Base-by-base conservation (phyloP, 176 grass and related monocot species). In the Alloteropsis semialata region DNA sequence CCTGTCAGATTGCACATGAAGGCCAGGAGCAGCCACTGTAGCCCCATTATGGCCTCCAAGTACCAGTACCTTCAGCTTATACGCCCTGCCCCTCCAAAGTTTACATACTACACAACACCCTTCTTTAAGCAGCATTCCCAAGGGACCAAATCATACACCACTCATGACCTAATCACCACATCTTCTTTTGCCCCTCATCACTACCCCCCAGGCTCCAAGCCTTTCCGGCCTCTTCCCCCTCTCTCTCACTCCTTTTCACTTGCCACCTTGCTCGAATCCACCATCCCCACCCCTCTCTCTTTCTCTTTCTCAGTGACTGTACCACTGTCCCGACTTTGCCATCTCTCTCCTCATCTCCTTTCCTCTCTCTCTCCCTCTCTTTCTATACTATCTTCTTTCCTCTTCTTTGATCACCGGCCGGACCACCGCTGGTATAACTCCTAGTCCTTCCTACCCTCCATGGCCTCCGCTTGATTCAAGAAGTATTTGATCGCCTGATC, bases 101-200 rank as follows among this genome's bases (percentile, higher is more conserved):
- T 86, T 69, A 60, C 54, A 64, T 42, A 82, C 43, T 46, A 16
- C 2, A 57, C 22, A 22, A 3, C 17, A 11, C 32, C 24, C 78
- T 46, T 72, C 58, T 84, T 79, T 80, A 86, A 79, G 84, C 88
- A 76, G 67, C 88, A 90, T 83, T 90, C 88, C 88, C 88, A 87
- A 77, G 68, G 80, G 80, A 85, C 79, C 79, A 93, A 91, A 97
- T 97, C 90, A 97, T 94, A 91, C 87, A 89, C 83, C 92, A 97
- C 92, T 94, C 92, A 97, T 94, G 88, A 89, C 84, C 92, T 94
- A 97, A 97, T 97, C 92, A 91, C 81, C 64, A 41, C 79, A 51
- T 68, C 78, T 74, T 90, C 79, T 88, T 88, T 83, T 87, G 54
- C 72, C 65, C 64, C 69, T 87, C 90, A 84, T 90, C 88, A 79